phyloP scores from a whole-genome alignment of 2,329 filamentous ascomycete genomes.

The Fusarium sp. region DNA sequence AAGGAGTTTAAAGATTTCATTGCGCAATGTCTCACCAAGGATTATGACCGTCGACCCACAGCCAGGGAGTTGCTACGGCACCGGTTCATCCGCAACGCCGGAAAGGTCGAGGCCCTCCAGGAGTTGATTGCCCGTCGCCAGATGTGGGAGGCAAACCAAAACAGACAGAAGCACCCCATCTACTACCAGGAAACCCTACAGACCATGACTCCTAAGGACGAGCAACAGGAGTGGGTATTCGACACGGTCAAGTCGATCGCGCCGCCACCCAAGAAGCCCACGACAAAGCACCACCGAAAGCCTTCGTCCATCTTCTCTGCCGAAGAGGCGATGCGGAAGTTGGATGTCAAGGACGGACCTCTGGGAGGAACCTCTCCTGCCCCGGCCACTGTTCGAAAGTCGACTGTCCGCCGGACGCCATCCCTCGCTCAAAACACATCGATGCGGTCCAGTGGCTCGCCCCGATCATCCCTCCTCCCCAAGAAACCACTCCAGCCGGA shows the following conservation, averaged over 20 bases:
- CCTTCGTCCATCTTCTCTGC: constrained; percentile 67
- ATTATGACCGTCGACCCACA: constrained; percentile 84
- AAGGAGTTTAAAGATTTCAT: constrained; percentile 96
- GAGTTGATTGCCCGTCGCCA: constrained; percentile 88
- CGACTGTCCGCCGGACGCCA: constrained; percentile 64
- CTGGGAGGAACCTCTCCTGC: constrained; percentile 67
- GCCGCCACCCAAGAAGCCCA: constrained; percentile 63
- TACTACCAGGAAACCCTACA: constrained; percentile 95
- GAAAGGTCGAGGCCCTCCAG: constrained; percentile 87
- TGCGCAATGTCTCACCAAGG: constrained; percentile 89
- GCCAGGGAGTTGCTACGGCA: constrained; percentile 91
- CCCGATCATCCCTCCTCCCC: constrained; percentile 57
- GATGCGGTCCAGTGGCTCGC: constrained; percentile 55
- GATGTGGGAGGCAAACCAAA: constrained; percentile 81
- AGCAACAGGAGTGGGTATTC: constrained; percentile 93
- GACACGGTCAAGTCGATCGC: constrained; percentile 86
- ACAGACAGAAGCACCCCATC: constrained; percentile 76
- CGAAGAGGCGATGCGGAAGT: constrained; percentile 70
- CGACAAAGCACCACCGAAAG: constrained; percentile 63
- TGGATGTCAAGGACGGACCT: constrained; percentile 72
- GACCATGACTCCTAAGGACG: constrained; percentile 73
- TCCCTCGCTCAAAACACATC: constrained; percentile 54
- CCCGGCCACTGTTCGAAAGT: constrained; percentile 67
- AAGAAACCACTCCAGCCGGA: constrained; percentile 89
- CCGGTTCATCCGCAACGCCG: constrained; percentile 87